A percentile compares a stretch with the other conserved stretches of the same genome.
Evolutionary conservation across 441 rosid species (phyloP).

Genomic region (Erodium moschatum): DNA sequence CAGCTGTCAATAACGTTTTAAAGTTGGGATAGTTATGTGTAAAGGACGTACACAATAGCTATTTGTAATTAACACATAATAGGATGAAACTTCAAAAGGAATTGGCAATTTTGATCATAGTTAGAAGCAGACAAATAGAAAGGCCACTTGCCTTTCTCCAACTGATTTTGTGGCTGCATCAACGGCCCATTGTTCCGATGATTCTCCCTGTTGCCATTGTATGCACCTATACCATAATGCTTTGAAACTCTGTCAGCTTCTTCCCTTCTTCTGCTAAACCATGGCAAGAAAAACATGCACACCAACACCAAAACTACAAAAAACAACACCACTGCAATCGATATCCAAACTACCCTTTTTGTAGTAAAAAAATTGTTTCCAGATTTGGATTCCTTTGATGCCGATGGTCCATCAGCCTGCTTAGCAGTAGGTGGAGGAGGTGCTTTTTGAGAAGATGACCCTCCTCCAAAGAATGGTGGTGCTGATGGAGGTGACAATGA

Average conservation of each 20-base stretch:
- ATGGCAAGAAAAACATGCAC: conserved; percentile 37
- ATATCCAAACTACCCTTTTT: conserved; percentile 29
- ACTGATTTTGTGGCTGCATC: conserved; percentile 19
- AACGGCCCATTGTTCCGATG: conserved; percentile 30
- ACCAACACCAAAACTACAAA: conserved; percentile 25
- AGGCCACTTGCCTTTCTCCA: conserved; percentile 41
- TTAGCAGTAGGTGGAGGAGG: conserved; percentile 41
- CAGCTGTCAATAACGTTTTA: too few relatives aligned
- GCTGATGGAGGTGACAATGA: conserved; percentile 30
- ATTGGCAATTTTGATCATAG: too few relatives aligned
- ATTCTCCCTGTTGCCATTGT: conserved; percentile 14
- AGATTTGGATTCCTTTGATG: conserved; percentile 32
- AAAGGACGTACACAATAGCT: too few relatives aligned
- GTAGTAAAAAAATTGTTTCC: conserved; percentile 33
- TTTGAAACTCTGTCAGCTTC: conserved; percentile 22
- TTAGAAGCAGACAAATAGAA: conserved; percentile 11
- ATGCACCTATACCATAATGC: conserved; percentile 26
- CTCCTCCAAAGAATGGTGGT: conserved; percentile 31
- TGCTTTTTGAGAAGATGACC: conserved; percentile 35
- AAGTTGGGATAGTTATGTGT: too few relatives aligned
- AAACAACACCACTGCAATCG: conserved; percentile 31
- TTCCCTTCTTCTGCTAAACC: conserved; percentile 37
- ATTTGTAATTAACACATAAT: too few relatives aligned
- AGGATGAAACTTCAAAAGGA: conserved; percentile 4
- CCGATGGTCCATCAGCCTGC: conserved; percentile 32